Conservation (phyloP, 345 rosid species). For the Linum usitatissimum region DNA sequence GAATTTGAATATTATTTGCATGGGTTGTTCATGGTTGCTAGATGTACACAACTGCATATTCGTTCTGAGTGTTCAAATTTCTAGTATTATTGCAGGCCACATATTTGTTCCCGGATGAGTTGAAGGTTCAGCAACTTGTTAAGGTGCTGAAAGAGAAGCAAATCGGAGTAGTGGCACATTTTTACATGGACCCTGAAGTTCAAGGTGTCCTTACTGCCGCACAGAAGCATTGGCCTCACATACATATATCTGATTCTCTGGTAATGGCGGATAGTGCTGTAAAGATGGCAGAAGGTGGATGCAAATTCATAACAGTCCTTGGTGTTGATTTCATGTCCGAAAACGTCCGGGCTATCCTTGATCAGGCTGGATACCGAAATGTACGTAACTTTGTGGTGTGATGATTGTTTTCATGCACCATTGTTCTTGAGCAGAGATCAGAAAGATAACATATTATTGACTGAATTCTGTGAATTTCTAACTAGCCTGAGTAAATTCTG, state of each 20-base stretch:
- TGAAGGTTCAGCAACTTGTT: slow-evolving; percentile 58
- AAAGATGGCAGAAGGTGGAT: slow-evolving; percentile 86
- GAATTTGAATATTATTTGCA: background rate
- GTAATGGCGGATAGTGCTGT: slow-evolving; percentile 97
- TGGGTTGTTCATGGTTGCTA: background rate
- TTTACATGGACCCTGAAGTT: slow-evolving; percentile 98
- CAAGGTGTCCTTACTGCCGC: slow-evolving; percentile 96
- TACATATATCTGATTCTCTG: slow-evolving; percentile 83
- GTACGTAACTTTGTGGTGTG: slow-evolving; percentile 24
- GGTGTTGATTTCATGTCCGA: slow-evolving; percentile 99
- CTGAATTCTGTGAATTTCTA: too few relatives aligned
- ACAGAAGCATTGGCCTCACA: slow-evolving; percentile 85
- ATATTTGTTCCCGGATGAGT: slow-evolving; percentile 64
- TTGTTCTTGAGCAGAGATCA: too few relatives aligned
- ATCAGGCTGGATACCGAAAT: slow-evolving; percentile 81
- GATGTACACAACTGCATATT: background rate
- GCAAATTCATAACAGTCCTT: slow-evolving; percentile 70
- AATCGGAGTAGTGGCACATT: slow-evolving; percentile 87
- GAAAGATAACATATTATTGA: too few relatives aligned
- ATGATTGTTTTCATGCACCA: too few relatives aligned
- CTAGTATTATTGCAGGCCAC: slow-evolving; percentile 37
- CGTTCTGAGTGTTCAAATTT: slow-evolving; percentile 15
- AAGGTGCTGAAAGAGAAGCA: slow-evolving; percentile 64
- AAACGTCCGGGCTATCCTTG: slow-evolving; percentile 88
- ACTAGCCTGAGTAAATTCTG: too few relatives aligned